These are phyloP conservation scores for Alternaria alternata DNA, from an alignment of 2,329 filamentous ascomycete genomes.

Conservation along the genomic window DNA sequence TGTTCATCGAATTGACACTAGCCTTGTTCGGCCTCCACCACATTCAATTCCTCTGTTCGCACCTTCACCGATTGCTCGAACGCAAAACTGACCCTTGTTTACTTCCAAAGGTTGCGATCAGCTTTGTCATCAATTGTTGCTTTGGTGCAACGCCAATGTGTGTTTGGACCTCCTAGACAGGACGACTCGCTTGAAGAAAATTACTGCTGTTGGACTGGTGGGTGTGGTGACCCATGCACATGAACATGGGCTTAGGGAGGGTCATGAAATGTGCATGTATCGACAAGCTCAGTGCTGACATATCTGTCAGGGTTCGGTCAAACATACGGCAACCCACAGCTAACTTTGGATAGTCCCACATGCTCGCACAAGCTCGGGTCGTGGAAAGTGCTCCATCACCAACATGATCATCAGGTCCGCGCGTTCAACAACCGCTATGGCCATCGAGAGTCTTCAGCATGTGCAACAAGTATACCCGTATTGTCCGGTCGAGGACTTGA, in stretches of 20 bases:
- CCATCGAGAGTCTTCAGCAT: neutral
- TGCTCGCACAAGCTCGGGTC: neutral
- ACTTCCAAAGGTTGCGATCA: neutral
- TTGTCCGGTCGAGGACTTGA: neutral
- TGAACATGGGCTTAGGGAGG: neutral
- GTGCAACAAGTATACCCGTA: neutral
- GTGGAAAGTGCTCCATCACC: neutral
- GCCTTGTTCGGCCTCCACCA: neutral
- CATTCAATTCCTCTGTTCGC: neutral
- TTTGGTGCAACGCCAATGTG: neutral
- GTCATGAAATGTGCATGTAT: neutral
- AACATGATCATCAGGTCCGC: neutral
- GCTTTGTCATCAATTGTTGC: neutral
- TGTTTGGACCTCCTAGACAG: neutral
- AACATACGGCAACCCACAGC: conserved; percentile 5
- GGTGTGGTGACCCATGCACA: neutral
- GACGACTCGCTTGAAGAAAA: neutral
- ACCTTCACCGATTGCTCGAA: neutral
- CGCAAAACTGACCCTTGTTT: neutral
- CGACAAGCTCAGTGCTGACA: neutral
- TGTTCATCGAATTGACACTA: neutral
- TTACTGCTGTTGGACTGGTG: neutral
- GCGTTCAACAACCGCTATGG: neutral
- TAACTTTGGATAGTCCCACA: neutral
- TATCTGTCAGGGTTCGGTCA: neutral